A percentile compares a stretch with the other conserved stretches of the same genome.
Evolutionary conservation across 257 asterid species (phyloP).

Genomic region (Solanum medicagineum): DNA sequence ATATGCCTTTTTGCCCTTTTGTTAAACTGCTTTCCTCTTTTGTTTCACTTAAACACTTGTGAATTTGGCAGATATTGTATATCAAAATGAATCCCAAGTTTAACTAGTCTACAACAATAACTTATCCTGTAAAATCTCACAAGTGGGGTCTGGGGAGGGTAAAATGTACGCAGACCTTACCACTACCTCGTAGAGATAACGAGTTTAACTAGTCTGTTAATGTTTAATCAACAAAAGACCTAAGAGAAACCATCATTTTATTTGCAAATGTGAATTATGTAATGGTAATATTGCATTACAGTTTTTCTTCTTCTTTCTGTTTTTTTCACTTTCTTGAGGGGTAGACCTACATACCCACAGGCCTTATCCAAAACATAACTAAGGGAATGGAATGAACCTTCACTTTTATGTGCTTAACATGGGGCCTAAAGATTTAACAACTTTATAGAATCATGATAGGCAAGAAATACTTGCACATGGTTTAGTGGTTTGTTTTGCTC

Average conservation of each 20-base stretch:
- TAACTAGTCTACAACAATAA: too few relatives aligned
- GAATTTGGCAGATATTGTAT: neutral
- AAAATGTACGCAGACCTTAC: too few relatives aligned
- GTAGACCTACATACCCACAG: too few relatives aligned
- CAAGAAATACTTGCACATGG: neutral
- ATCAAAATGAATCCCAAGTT: neutral
- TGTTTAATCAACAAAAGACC: neutral
- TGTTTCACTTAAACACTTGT: neutral
- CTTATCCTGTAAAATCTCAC: too few relatives aligned
- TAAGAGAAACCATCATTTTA: neutral
- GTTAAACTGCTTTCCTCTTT: neutral
- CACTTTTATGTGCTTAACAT: neutral
- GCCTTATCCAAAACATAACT: neutral
- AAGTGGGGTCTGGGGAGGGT: too few relatives aligned
- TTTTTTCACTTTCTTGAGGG: too few relatives aligned
- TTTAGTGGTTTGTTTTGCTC: neutral
- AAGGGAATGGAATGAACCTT: neutral
- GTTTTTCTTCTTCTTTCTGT: neutral
- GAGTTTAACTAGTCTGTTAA: neutral
- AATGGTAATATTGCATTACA: neutral
- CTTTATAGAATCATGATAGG: neutral
- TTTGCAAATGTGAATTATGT: neutral
- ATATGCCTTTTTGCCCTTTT: conserved; percentile 16
- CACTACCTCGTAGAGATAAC: too few relatives aligned
- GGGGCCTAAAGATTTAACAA: neutral